These are phyloP conservation scores for Aurantiochytrium sp. DNA, from an alignment of 108 stramenopile genomes.

Conservation along the genomic window DNA sequence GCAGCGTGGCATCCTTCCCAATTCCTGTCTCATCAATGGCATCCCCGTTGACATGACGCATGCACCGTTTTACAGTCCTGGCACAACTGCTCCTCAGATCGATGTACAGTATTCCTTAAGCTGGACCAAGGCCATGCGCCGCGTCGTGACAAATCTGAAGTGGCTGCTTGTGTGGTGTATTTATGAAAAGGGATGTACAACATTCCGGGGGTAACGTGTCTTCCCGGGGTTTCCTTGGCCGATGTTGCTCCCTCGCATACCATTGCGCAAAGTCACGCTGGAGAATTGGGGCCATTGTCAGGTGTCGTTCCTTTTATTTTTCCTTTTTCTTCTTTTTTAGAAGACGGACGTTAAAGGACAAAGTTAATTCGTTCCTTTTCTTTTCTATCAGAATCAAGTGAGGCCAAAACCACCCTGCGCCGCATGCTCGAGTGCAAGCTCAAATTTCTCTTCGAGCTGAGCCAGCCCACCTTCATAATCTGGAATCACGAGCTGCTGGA, in stretches of 20 bases:
- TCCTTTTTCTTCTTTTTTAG: no score
- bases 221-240: not conserved
- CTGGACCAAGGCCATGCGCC: not conserved
- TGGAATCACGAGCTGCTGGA: constrained; percentile 50
- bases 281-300: no score
- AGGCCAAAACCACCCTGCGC: constrained; percentile 32
- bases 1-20: not conserved
- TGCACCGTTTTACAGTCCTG: not conserved
- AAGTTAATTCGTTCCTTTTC: not conserved
- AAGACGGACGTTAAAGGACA: no score
- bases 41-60: not conserved
- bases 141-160: not conserved
- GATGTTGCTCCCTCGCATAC: not conserved
- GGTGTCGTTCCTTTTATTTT: no score
- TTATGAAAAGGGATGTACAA: not conserved
- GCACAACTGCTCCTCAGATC: not conserved
- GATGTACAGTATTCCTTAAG: not conserved
- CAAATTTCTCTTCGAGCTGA: constrained; percentile 33
- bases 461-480: constrained; percentile 30
- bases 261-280: no score
- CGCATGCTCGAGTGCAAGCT: constrained; percentile 38
- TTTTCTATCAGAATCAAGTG: not conserved
- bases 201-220: no score
- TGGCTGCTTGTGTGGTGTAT: constrained; percentile 7
- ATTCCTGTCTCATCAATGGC: not conserved